These are phyloP conservation scores for Bassia scoparia DNA, from an alignment of 148 eudicot genomes.

Conservation along the genomic window DNA sequence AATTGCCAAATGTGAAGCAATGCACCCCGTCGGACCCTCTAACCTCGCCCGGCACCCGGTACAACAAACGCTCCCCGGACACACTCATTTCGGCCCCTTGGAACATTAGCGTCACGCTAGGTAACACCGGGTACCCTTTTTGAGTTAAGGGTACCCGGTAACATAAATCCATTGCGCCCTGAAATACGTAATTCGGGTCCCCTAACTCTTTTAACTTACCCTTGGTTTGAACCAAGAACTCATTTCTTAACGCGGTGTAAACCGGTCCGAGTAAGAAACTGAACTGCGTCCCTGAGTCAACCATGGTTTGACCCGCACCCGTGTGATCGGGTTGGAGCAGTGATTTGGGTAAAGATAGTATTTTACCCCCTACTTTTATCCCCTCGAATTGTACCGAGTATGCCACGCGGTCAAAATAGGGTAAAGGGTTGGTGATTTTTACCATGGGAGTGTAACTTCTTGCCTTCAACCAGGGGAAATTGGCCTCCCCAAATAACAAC, in stretches of 20 bases:
- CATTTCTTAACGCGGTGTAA: slow-evolving; percentile 53
- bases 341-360: slow-evolving; percentile 53
- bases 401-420: slow-evolving; percentile 68
- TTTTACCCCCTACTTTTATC: slow-evolving; percentile 48
- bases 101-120: slow-evolving; percentile 63
- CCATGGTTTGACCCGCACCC: slow-evolving; percentile 99
- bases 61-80: slow-evolving; percentile 48
- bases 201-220: slow-evolving; percentile 35
- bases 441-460: slow-evolving; percentile 74
- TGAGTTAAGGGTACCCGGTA: slow-evolving; percentile 42
- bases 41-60: slow-evolving; percentile 50
- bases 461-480: slow-evolving; percentile 48
- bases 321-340: slow-evolving; percentile 73
- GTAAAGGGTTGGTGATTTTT: slow-evolving; percentile 54
- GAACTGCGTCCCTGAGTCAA: slow-evolving; percentile 93
- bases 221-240: slow-evolving; percentile 50
- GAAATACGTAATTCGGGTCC: slow-evolving; percentile 59
- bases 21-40: slow-evolving; percentile 51
- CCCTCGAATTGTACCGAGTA: slow-evolving; percentile 79
- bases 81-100: slow-evolving; percentile 79
- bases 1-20: slow-evolving; percentile 83
- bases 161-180: slow-evolving; percentile 84
- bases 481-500: slow-evolving; percentile 57
- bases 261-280: slow-evolving; percentile 75
- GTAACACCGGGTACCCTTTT: slow-evolving; percentile 41